Base-by-base conservation (phyloP, 306 rosid species). In the Lablab purpureus region DNA sequence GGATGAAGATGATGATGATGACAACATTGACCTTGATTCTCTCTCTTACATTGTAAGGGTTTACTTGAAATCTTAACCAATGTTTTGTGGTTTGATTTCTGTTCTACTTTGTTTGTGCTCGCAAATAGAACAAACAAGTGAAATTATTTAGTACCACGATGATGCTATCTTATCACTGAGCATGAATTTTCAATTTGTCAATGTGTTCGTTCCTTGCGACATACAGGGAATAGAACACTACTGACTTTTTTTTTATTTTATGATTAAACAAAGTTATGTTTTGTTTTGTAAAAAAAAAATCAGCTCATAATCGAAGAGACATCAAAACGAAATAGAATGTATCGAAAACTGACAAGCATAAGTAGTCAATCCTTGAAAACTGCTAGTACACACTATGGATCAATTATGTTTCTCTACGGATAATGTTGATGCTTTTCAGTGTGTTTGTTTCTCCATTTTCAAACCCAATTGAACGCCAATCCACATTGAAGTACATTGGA, bases 41-140 rank as follows among this genome's bases (percentile, higher is more conserved):
- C 83, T 88, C 84, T 85, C 90, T 64, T 82, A 90, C 90, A 74
- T 92, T 83, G 95, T 89, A 90, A 92, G 93, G 87, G 76, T 55
- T 56, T 79, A 54, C 82, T 66, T 82, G 43, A 56, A 60, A 19
- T 54, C 41, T 73, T 84, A 71, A 55, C 50, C 43, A 32, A 54
- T 18, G 41, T 66, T 77, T 34, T 78, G 75, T 72, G 52, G 73
- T 17, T 67, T 84, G 27, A 60, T 80, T 80, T 58, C 13, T 60
- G 7, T 46, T 60, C 7, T 46, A 19, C 82, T 72, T 68, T 43
- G 28, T 25, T 73, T 41, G 2, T 34, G 8, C 49, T 43, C 65
- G 65, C 51, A 81, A 58, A 58, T 12, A n/a, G 55, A 56, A 56
- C 78, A 56, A 41, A 41, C 73, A 71, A 27, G 36, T 60, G 21